Conservation (phyloP, 768 basidiomycete genomes). For the Ramaria sp. region DNA sequence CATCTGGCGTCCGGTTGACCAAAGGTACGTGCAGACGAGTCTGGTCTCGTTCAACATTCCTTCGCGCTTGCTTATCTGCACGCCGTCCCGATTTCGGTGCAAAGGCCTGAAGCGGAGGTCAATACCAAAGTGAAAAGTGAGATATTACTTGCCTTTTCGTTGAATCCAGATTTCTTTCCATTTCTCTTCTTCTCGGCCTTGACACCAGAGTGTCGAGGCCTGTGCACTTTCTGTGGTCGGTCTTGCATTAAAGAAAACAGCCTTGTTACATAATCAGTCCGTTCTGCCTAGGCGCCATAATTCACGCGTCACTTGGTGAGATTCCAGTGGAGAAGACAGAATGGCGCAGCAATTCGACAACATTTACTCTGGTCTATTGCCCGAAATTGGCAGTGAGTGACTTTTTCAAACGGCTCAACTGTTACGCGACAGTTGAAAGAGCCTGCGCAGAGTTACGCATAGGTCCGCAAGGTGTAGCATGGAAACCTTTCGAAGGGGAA, state of each 20-base stretch:
- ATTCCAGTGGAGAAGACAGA: too few relatives aligned
- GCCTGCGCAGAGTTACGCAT: conserved; percentile 63
- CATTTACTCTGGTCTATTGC: conserved; percentile 63
- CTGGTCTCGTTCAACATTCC: conserved; percentile 90
- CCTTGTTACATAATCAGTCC: too few relatives aligned
- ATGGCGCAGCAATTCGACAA: conserved; percentile 80
- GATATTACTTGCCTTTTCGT: conserved; percentile 66
- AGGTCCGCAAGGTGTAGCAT: conserved; percentile 84
- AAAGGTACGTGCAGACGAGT: conserved; percentile 92
- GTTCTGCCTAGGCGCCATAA: too few relatives aligned
- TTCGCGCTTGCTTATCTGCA: conserved; percentile 80
- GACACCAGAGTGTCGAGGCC: conserved; percentile 55
- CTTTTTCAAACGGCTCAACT: not conserved
- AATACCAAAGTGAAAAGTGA: not conserved
- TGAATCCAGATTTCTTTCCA: conserved; percentile 67
- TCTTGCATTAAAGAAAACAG: conserved; percentile 42
- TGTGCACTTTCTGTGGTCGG: conserved; percentile 73
- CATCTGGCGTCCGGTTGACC: conserved; percentile 87
- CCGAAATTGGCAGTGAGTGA: conserved; percentile 75
- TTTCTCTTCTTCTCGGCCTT: conserved; percentile 70
- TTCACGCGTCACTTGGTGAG: too few relatives aligned
- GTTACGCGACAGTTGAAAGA: not conserved
- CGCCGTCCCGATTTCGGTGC: conserved; percentile 83
- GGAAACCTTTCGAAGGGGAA: conserved; percentile 57
- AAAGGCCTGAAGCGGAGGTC: conserved; percentile 55